Evolutionary conservation across 805 yeast species (phyloP), one percentile per base, ranked within the genome.

Genomic region (Wickerhamiella occidentalis): DNA sequence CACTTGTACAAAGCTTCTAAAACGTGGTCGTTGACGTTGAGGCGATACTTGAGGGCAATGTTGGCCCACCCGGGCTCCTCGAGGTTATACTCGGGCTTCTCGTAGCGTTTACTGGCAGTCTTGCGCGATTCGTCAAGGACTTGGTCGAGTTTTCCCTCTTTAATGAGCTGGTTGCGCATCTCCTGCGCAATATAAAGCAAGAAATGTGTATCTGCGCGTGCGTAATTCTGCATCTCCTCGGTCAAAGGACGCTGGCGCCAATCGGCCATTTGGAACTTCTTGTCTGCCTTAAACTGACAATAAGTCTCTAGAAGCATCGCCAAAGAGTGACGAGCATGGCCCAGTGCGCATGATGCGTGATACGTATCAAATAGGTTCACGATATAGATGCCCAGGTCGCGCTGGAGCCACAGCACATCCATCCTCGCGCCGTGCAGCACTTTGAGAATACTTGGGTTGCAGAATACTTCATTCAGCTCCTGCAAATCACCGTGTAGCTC

Each of bases 331-430:
- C 79, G 81, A 5, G 94, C 86, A 51, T 87, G 74, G 0, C 84
- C 84, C n/a, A 92, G 68, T 13, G 76, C 77, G 53, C 76, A 78
- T 0, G 95, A 78, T 0, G 98, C 98, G 66, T 82, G 88, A 63
- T 75, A 90, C 0, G 98, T 92, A 64, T 92, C 99, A 63, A 92
- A 90, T 25, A 92, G 65, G 40, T 88, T 75, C 4, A 92, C 98
- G 5, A 92, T 68, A 59, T 92, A 92, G 8, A 92, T 64, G 0
- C 99, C 99, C 50, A 92, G 72, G 61, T 92, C 98, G 55, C 97
- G 73, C 68, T 92, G 99, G 30, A 92, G 70, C 99, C 99, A 92
- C 41, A 86, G 80, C 3, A 92, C 83, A 70, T 92, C 99, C 95
- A 86, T 87, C 57, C 78, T 80, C 0, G 98, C 95, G 53, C 99